phyloP scores from a whole-genome alignment of 139 green algal species.

The Coelastrella sp. region DNA sequence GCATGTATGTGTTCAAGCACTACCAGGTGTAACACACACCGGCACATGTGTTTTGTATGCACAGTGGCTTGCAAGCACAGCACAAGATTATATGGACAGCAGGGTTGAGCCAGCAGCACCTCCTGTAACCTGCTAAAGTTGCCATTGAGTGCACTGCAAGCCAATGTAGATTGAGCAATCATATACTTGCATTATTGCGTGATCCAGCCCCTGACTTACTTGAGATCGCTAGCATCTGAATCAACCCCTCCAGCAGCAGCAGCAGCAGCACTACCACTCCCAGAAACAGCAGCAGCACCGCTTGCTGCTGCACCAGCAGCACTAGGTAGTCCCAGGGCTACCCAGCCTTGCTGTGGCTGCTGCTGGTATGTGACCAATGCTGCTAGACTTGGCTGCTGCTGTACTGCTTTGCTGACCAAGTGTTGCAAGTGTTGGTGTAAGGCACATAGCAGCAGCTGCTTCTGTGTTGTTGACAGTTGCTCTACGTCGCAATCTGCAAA shows the following conservation, averaged over 20 bases:
- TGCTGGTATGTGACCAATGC: conserved; percentile 7
- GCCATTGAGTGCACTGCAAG: too few relatives aligned
- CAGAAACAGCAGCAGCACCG: neutral
- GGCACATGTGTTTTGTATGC: too few relatives aligned
- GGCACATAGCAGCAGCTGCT: conserved; percentile 67
- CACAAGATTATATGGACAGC: too few relatives aligned
- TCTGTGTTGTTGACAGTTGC: conserved; percentile 57
- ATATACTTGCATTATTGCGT: too few relatives aligned
- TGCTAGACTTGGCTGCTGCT: conserved; percentile 4
- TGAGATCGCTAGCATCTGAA: conserved; percentile 7
- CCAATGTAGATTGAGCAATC: too few relatives aligned
- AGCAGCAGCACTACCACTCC: neutral
- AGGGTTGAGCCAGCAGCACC: too few relatives aligned
- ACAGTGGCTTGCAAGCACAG: too few relatives aligned
- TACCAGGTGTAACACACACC: neutral
- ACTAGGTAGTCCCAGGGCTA: neutral
- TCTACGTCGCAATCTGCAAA: conserved; percentile 55
- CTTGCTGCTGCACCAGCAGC: neutral
- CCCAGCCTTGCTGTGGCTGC: conserved; percentile 33
- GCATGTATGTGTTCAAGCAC: neutral
- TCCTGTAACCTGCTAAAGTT: too few relatives aligned
- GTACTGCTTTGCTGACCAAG: conserved; percentile 20
- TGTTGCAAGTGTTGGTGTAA: conserved; percentile 65
- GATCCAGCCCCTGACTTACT: neutral
- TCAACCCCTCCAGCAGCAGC: neutral